Conservation (phyloP, 148 eudicot species). For the Chenopodium suecicum region DNA sequence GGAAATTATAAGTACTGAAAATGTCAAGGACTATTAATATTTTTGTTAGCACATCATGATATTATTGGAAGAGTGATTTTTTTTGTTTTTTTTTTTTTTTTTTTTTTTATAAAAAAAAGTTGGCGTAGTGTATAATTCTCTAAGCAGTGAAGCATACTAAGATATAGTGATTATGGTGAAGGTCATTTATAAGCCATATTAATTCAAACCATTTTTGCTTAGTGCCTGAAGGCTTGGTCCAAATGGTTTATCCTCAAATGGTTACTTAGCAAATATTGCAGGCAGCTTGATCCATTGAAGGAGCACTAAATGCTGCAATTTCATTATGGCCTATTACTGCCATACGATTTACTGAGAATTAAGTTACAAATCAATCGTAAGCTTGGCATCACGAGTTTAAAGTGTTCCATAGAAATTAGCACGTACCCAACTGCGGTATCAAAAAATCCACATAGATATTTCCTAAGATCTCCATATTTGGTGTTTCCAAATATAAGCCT, state of each 20-base stretch:
- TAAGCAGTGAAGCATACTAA: too few species aligned
- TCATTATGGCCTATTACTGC: background rate
- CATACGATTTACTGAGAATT: background rate
- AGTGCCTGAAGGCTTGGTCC: background rate
- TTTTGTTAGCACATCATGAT: background rate
- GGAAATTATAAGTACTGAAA: background rate
- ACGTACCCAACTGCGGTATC: slow-evolving; percentile 86
- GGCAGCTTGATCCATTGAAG: background rate
- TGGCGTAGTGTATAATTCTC: too few species aligned
- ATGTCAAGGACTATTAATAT: background rate
- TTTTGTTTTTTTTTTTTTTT: too few species aligned
- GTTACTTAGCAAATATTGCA: background rate
- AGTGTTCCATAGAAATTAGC: background rate
- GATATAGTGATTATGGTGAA: background rate
- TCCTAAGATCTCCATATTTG: slow-evolving; percentile 75
- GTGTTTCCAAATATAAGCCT: slow-evolving; percentile 86
- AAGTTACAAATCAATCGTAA: background rate
- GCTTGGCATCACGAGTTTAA: background rate
- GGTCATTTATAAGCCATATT: background rate
- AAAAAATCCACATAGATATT: slow-evolving; percentile 74
- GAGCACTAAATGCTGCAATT: background rate
- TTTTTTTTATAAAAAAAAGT: too few species aligned
- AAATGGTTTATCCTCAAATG: background rate
- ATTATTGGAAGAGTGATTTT: too few species aligned
- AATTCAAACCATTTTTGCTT: background rate